These are phyloP conservation scores for Trematosphaeria pertusa DNA, from an alignment of 2,329 filamentous ascomycete genomes.

Conservation along the genomic window DNA sequence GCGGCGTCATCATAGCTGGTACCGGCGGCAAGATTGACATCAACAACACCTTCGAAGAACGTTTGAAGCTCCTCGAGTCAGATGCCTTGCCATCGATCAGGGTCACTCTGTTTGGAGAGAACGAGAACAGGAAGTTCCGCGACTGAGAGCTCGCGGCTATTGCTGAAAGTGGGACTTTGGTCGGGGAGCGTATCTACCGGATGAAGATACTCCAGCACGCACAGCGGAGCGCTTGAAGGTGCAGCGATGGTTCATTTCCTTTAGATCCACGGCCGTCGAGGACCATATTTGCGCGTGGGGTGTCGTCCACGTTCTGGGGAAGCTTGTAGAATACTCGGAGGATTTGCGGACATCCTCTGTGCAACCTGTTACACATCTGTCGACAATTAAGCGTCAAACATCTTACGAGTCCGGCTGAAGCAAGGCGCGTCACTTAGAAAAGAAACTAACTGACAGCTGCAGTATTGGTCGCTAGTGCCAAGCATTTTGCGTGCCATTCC, in stretches of 20 bases:
- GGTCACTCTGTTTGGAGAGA: slow-evolving; percentile 88
- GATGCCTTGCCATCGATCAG: slow-evolving; percentile 85
- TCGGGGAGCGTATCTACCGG: no score
- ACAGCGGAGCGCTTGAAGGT: neutral
- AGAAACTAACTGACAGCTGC: no score
- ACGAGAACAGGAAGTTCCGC: slow-evolving; percentile 93
- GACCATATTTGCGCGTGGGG: slow-evolving; percentile 10
- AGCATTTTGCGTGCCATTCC: no score
- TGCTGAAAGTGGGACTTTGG: neutral
- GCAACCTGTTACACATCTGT: slow-evolving; percentile 13
- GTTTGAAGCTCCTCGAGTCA: slow-evolving; percentile 82
- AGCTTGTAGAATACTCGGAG: slow-evolving; percentile 27
- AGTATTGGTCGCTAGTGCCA: no score
- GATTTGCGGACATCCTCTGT: slow-evolving; percentile 18
- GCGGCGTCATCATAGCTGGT: slow-evolving; percentile 81
- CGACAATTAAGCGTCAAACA: neutral
- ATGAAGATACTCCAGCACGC: neutral
- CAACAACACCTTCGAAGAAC: slow-evolving; percentile 96
- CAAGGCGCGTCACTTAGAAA: no score
- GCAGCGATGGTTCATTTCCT: neutral
- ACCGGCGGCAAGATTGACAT: slow-evolving; percentile 94
- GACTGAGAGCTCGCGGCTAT: slow-evolving; percentile 65
- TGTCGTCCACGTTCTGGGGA: slow-evolving; percentile 5
- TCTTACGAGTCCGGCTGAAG: no score
- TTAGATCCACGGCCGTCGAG: slow-evolving; percentile 5